Percentiles rank a stretch among this genome's conserved stretches.
These are phyloP conservation scores for Penicillium sp. DNA, from an alignment of 2,329 filamentous ascomycete species.

Conservation along the genomic window DNA sequence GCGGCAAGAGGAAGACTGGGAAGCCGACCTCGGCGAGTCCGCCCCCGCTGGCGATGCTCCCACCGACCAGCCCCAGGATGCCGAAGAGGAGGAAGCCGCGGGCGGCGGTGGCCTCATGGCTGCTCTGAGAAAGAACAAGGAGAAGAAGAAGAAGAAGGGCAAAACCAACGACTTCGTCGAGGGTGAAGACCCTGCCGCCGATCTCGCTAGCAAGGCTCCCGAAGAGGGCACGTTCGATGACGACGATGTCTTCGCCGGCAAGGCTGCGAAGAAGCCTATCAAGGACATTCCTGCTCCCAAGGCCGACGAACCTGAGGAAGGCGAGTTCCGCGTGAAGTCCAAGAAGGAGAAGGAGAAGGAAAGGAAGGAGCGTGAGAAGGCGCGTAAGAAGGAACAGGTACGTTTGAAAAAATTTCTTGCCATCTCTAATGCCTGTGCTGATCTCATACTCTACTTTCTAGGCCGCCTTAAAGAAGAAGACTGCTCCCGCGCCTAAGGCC, in stretches of 20 bases:
- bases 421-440: not conserved
- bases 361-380: constrained; percentile 98
- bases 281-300: constrained; percentile 49
- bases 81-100: constrained; percentile 54
- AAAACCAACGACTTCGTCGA: constrained; percentile 72
- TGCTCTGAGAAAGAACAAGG: constrained; percentile 76
- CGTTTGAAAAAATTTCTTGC: constrained; percentile 20
- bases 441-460: constrained; percentile 31
- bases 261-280: constrained; percentile 58
- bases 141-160: constrained; percentile 89
- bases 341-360: constrained; percentile 98
- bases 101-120: constrained; percentile 71
- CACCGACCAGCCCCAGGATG: constrained; percentile 46
- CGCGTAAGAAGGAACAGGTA: constrained; percentile 96
- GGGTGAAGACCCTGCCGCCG: constrained; percentile 55
- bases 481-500: constrained; percentile 52
- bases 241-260: constrained; percentile 79
- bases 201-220: constrained; percentile 67
- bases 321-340: constrained; percentile 71
- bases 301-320: constrained; percentile 48
- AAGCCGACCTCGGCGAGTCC: constrained; percentile 82
- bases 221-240: constrained; percentile 79
- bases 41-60: constrained; percentile 49
- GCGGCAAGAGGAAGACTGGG: constrained; percentile 86
- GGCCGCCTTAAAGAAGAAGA: constrained; percentile 81